Base-by-base conservation (phyloP, 129 eudicot species). In the Arctium minus region DNA sequence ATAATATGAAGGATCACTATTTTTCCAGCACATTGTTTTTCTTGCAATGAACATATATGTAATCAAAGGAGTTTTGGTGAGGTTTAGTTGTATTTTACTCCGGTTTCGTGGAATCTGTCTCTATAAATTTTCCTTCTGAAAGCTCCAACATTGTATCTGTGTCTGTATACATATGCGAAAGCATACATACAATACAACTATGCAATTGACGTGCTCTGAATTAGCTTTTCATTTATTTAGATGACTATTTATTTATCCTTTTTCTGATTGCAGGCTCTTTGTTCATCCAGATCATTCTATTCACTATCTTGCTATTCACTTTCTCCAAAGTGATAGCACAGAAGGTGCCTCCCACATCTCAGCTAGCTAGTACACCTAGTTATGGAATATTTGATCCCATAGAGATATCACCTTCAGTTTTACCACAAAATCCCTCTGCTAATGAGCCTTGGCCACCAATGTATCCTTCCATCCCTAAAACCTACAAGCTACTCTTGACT, bases 351-450 rank as follows among this genome's bases (percentile, higher is more conserved):
- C 77, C 90, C 27, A 77, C 71, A 7, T 88, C 93, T 81, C 84
- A 76, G 73, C 89, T 86, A 70, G 90, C 87, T 73, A 92, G 89
- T 76, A 84, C 90, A 42, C 96, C 98, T 64, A 76, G 88, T 76
- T 82, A 76, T 29, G 91, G 92, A 74, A 82, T 85, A 22, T 94
- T 94, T 72, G 86, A 91, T 56, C 96, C 98, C 50, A 89, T 94
- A 33, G 91, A 94, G 83, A 91, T 94, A 77, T 90, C 97, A 69
- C 98, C 98, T 62, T 84, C 98, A 80, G 92, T 89, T 76, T 76
- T 94, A 82, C 98, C 98, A 29, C 86, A 86, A 67, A 83, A 79
- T 73, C 90, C 97, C n/a, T 78, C 80, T 38, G 94, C 90, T 0
- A 85, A 81, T 46, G 89, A 86, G 17, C 31, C 88, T 13, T 84